Percentiles rank a stretch among this genome's conserved stretches.
Conservation (phyloP, 2,329 filamentous ascomycete species). For the Capronia coronata region DNA sequence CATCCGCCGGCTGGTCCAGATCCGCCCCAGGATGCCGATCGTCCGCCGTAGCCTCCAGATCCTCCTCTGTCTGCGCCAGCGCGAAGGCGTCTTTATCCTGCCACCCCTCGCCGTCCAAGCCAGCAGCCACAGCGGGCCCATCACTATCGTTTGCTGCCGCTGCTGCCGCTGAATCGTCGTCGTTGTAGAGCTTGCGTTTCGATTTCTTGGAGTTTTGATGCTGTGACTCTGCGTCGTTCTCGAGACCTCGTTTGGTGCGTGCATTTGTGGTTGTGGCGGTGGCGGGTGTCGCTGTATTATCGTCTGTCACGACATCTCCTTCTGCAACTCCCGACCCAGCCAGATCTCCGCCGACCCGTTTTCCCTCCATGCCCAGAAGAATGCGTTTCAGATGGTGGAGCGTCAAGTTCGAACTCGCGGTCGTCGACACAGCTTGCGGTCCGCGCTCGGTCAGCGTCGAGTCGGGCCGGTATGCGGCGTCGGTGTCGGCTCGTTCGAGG, state of each 20-base stretch:
- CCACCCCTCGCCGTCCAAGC: not conserved
- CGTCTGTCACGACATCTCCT: too few relatives aligned
- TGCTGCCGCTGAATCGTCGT: too few relatives aligned
- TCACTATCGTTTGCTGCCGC: not conserved
- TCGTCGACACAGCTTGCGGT: conserved; percentile 18
- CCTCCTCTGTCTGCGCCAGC: not conserved
- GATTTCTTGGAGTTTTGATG: not conserved
- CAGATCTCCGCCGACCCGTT: conserved; percentile 15
- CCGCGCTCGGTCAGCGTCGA: conserved; percentile 40
- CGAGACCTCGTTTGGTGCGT: not conserved
- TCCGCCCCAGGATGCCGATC: conserved; percentile 19
- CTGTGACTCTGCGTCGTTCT: not conserved
- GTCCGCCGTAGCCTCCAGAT: conserved; percentile 7
- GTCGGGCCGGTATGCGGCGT: conserved; percentile 45
- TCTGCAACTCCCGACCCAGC: not conserved
- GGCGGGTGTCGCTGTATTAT: conserved; percentile 1
- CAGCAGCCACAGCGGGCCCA: conserved; percentile 11
- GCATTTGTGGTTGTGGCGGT: not conserved
- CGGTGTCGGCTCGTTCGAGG: conserved; percentile 23
- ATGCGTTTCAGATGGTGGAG: conserved; percentile 26
- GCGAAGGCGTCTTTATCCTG: not conserved
- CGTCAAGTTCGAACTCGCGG: conserved; percentile 22
- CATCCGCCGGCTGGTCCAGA: conserved; percentile 34
- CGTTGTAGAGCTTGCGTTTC: conserved; percentile 6
- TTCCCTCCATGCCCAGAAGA: conserved; percentile 23